Conservation (phyloP, 495 filamentous ascomycete genomes). For the Wilcoxina mikolae region DNA sequence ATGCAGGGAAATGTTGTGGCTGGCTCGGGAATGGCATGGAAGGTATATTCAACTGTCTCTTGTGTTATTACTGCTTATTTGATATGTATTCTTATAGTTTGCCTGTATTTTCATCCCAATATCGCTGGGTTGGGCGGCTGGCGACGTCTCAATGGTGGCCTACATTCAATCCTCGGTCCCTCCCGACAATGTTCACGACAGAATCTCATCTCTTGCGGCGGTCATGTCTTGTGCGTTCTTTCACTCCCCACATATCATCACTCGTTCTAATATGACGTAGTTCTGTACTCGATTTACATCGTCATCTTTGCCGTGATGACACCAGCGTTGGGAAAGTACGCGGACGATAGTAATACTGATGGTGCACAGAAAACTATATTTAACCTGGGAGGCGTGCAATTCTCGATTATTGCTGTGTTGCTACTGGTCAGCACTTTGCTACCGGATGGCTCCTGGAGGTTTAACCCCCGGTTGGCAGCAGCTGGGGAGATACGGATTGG, state of each 20-base stretch:
- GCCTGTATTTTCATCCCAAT: conserved; percentile 26
- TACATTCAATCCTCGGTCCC: conserved; percentile 25
- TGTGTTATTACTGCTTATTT: no score
- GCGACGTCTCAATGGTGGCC: conserved; percentile 34
- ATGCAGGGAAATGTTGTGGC: background rate
- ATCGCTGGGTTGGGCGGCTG: conserved; percentile 36
- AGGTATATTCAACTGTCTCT: background rate
- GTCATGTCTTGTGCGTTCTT: background rate
- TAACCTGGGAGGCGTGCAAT: conserved; percentile 32
- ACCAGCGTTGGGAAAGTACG: conserved; percentile 33
- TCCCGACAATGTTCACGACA: background rate
- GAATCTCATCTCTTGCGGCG: background rate
- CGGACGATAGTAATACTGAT: conserved; percentile 22
- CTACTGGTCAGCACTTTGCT: conserved; percentile 33
- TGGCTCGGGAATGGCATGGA: background rate
- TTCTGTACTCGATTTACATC: conserved; percentile 31
- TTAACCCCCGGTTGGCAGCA: conserved; percentile 30
- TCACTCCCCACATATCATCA: background rate
- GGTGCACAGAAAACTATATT: background rate
- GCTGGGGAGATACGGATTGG: background rate
- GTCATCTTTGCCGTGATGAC: conserved; percentile 32
- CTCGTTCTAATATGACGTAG: background rate
- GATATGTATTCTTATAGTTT: background rate
- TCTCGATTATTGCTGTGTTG: conserved; percentile 29
- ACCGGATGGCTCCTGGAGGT: conserved; percentile 27